These are phyloP conservation scores for Xerocomellus chrysenteron DNA, from an alignment of 768 basidiomycete species.

Conservation along the genomic window DNA sequence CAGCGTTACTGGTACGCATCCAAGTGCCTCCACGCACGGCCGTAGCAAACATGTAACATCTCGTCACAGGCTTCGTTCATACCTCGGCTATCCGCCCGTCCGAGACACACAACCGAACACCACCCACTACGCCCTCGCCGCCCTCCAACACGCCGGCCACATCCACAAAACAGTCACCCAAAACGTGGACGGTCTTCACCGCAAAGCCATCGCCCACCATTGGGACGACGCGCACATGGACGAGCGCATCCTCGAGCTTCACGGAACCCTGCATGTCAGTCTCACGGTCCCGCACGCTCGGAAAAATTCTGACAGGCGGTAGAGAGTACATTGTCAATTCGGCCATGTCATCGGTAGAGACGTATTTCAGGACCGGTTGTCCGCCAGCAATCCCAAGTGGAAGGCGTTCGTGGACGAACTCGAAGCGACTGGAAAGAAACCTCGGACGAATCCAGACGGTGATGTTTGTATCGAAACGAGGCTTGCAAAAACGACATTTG, in stretches of 20 bases:
- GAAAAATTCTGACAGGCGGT: conserved; percentile 9
- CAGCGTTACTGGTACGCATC: conserved; percentile 76
- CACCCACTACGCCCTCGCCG: conserved; percentile 84
- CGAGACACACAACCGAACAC: conserved; percentile 83
- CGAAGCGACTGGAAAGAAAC: conserved; percentile 54
- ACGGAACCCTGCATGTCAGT: conserved; percentile 82
- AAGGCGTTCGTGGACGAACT: conserved; percentile 64
- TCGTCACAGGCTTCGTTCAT: conserved; percentile 58
- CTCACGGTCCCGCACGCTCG: background rate
- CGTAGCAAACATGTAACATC: no score
- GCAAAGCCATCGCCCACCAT: conserved; percentile 62
- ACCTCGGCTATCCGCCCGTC: conserved; percentile 84
- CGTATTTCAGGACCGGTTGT: conserved; percentile 72
- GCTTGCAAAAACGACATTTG: background rate
- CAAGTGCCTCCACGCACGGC: background rate
- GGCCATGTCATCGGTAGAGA: conserved; percentile 69
- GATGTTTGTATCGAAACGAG: conserved; percentile 54
- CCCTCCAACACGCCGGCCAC: conserved; percentile 67
- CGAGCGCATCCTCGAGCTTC: conserved; percentile 71
- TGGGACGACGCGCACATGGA: conserved; percentile 37
- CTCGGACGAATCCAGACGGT: conserved; percentile 89
- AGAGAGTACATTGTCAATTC: conserved; percentile 72
- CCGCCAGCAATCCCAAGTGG: conserved; percentile 77
- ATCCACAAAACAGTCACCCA: conserved; percentile 73
- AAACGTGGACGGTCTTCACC: conserved; percentile 94